Base-by-base conservation (phyloP, 2,329 filamentous ascomycete genomes). In the Decorospora gaudefroyi region DNA sequence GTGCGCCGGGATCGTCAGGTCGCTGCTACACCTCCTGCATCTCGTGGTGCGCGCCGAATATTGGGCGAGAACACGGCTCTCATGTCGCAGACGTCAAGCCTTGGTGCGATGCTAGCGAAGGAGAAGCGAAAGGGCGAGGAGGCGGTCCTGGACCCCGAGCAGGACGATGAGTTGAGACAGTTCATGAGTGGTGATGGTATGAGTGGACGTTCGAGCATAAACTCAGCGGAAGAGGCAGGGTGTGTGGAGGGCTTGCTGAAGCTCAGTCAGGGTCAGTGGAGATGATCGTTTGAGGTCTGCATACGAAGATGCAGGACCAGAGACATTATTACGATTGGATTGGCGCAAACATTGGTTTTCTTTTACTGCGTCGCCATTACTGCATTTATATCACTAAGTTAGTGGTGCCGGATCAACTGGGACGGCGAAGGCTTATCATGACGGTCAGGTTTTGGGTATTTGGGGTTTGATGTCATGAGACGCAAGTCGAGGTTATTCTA, bases 211-310 rank as follows among this genome's bases (percentile, higher is more conserved):
- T 89, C 62, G 27, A 72, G 65, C 31, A 58, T 70, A 29, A 73
- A 71, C 28, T 72, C 69, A 8, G 74, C 73, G 13, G 75, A 76
- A 46, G 92, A 96, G 65, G 78, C 95, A 68, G 90, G 95, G 65
- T 95, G 90, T 64, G 86, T 96, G 32, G 89, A 92, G 41, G 90
- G 90, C n/a, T 72, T 97, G 53, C 70, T 96, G 51, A 92, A 88
- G 36, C 77, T 97, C 31, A 95, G 90, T 61, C 88, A 95, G 72
- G 92, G 91, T n/a, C 89, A 89, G 64, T 96, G 91, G 90, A 80
- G 68, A 49, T 76, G 46, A 54, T 34, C 15, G 8, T 30, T 11
- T 9, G n/a, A 19, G 18, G 31, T 7, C 9, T 34, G 12, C 10
- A 23, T 33, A 13, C n/a, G 25, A 38, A 28, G 23, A 6, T 15